Evolutionary conservation across 371 early-diverging fungal genomes (phyloP), one percentile per base, ranked within the genome.

Genomic region (Nosema bombycis): DNA sequence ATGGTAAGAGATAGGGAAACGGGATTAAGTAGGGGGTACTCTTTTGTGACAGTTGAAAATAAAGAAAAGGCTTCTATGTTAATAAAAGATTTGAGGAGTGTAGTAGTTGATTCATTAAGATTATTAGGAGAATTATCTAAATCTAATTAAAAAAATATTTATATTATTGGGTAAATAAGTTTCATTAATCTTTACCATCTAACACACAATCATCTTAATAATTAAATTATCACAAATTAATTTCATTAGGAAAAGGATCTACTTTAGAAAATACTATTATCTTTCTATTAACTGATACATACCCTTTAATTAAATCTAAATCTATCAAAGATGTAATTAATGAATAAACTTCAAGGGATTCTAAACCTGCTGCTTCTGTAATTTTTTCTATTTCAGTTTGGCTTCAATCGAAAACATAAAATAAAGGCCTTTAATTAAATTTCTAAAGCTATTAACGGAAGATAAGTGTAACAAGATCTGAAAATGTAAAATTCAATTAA

Each of bases 1-100:
- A 60, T 82, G 56, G 75, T 82, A n/a, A 34, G 54, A 33, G 75
- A 78, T 54, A 63, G 71, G 24, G 70, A 76, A 26, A 82, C 78
- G 28, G 77, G 78, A 2, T 29, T 57, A 24, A 67, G 70, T 38
- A 82, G 62, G 46, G 82, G 82, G 21, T 82, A 70, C 70, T 72
- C 66, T 15, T 82, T 82, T 73, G 64, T 82, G 28, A 78, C 30
- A 28, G 66, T 82, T 24, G 69, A 67, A 21, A 37, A 34, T 55
- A 78, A 74, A 56, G 78, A 73, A 24, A 78, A 78, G 56, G 70
- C 82, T 12, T 55, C n/a, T n/a, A 56, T 30, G 32, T 18, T 73
- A 24, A 78, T 80, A 26, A 56, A 46, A 33, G 69, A 76, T 32
- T 46, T 76, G n/a, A 32, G 34, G 15, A 62, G 62, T 12, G 63